These are phyloP conservation scores for Closterium sp. DNA, from an alignment of 139 green algal genomes.

Conservation along the genomic window DNA sequence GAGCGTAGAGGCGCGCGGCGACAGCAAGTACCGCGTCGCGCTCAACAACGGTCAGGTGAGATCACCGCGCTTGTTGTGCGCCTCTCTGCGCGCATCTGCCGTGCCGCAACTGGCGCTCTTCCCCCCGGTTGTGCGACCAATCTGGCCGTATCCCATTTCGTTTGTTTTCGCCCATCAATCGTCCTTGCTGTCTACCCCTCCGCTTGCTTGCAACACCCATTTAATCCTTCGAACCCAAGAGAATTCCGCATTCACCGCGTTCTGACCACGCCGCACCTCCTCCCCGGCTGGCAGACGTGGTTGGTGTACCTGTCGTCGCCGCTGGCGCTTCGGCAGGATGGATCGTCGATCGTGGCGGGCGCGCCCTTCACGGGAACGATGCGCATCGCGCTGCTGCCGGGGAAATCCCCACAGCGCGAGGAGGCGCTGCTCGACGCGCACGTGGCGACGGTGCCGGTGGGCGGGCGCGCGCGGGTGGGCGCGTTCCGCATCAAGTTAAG, in stretches of 20 bases:
- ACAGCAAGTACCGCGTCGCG: slow-evolving; percentile 4
- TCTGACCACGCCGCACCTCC: background rate
- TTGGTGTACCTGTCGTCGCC: slow-evolving; percentile 16
- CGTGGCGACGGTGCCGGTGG: background rate
- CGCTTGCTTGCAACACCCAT: background rate
- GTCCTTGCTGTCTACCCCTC: background rate
- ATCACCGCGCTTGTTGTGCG: too few relatives aligned
- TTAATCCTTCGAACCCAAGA: background rate
- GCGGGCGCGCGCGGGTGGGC: background rate
- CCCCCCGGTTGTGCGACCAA: too few relatives aligned
- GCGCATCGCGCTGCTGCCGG: slow-evolving; percentile 41
- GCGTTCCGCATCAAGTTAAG: background rate
- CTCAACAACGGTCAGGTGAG: slow-evolving; percentile 16
- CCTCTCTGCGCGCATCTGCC: too few relatives aligned
- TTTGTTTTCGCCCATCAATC: too few relatives aligned
- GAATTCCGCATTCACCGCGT: too few relatives aligned
- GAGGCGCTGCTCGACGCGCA: background rate
- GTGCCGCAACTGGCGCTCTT: too few relatives aligned
- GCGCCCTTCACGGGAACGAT: slow-evolving; percentile 52
- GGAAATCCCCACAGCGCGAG: slow-evolving; percentile 5
- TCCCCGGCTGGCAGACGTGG: slow-evolving; percentile 13
- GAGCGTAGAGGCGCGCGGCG: background rate
- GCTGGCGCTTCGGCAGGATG: background rate
- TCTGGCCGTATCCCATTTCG: too few relatives aligned
- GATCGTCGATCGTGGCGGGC: slow-evolving; percentile 38